Evolutionary conservation across 1,284 basidiomycete genomes (phyloP), one percentile per base, ranked within the genome.

Genomic region (Ustilago curta): DNA sequence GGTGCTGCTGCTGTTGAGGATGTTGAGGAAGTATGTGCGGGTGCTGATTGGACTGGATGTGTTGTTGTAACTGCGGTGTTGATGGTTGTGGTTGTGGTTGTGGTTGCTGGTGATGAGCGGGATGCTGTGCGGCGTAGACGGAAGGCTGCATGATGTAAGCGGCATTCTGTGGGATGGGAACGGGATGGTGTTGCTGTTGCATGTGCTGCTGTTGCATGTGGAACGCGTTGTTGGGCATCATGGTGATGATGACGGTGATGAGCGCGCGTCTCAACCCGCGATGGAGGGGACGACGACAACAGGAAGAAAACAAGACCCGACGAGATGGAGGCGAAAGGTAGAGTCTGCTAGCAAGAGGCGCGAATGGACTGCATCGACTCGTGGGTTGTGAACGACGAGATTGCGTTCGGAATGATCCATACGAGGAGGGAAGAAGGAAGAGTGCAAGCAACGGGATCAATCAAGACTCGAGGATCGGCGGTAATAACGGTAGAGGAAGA

Each of bases 201-300:
- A 59, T 57, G 27, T 64, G 67, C 2, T 40, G 55, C n/a, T n/a
- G n/a, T 42, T 75, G 71, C 59, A 70, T 65, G 56, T 65, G 71
- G 47, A 69, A 70, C 3, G 72, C 56, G 42, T 58, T 67, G 40
- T 70, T 70, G 59, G 72, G 72, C 53, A 75, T 67, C 72, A 75
- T 75, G 32, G 25, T 71, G 53, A 39, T 32, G 37, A 23, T 31
- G 18, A 45, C 40, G 21, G 42, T 27, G 16, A n/a, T n/a, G 35
- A 27, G 48, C 11, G 35, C 19, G 31, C 32, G 9, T 12, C 12
- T 37, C 14, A 12, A 21, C 40, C 29, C 31, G 40, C 29, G n/a
- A 37, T 37, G 2, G 35, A 19, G 21, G 23, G 6, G 27, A 47
- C 25, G 44, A 37, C 12, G 31, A 12, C 31, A 32, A 12, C 2